Evolutionary conservation across 202 grass and related monocot genomes (phyloP).

Genomic region (Dendrocalamus latiflorus): DNA sequence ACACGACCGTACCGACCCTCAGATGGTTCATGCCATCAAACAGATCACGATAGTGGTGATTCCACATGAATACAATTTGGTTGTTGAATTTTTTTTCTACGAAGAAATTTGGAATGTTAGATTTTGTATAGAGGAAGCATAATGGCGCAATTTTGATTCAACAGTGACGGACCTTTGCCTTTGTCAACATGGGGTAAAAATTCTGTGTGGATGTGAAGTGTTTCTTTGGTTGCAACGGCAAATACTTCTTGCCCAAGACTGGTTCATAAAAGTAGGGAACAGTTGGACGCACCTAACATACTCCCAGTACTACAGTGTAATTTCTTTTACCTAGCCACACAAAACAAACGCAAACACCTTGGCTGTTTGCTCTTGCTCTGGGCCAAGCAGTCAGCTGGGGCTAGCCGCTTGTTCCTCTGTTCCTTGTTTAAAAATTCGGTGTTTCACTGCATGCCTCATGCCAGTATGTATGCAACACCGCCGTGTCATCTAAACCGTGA

Average conservation of each 20-base stretch:
- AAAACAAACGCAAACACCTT: not conserved
- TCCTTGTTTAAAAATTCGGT: not conserved
- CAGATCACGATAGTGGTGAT: too few species aligned
- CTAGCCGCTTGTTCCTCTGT: not conserved
- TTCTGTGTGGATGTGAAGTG: not conserved
- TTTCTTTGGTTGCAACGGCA: not conserved
- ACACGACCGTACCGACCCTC: too few species aligned
- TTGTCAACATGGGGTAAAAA: not conserved
- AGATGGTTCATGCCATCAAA: too few species aligned
- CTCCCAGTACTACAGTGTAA: not conserved
- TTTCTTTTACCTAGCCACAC: constrained; percentile 29
- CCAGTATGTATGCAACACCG: not conserved
- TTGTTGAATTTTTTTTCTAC: too few species aligned
- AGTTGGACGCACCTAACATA: constrained; percentile 29
- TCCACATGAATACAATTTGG: too few species aligned
- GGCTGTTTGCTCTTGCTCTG: not conserved
- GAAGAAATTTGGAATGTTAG: too few species aligned
- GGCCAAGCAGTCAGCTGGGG: constrained; percentile 14
- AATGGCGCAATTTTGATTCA: not conserved
- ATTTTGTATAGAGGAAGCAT: not conserved
- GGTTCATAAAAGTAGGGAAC: constrained; percentile 15
- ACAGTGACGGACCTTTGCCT: not conserved
- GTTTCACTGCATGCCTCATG: not conserved
- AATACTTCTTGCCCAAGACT: not conserved
- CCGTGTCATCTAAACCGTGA: not conserved